Percentiles rank a stretch among this genome's conserved stretches.
Conservation (phyloP, 192 early-diverging fungal genomes). For the Entomortierella chlamydospora region DNA sequence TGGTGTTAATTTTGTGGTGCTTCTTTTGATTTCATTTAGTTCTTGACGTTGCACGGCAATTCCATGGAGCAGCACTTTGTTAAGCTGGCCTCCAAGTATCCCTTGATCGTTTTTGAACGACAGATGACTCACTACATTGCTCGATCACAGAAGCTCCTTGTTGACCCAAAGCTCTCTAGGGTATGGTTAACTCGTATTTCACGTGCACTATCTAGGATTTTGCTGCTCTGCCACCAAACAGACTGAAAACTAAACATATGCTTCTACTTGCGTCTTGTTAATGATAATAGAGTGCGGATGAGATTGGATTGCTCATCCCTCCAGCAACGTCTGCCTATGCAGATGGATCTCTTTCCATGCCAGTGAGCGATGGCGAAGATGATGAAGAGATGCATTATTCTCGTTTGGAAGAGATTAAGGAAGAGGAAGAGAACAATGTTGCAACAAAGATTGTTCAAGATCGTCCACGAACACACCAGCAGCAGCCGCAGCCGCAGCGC, state of each 20-base stretch:
- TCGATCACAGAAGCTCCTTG: constrained; percentile 58
- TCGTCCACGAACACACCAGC: constrained; percentile 13
- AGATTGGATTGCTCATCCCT: constrained; percentile 43
- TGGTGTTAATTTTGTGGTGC: background rate
- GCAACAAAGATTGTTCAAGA: background rate
- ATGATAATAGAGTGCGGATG: constrained; percentile 17
- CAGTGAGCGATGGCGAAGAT: constrained; percentile 62
- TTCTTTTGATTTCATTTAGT: constrained; percentile 21
- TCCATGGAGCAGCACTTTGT: constrained; percentile 56
- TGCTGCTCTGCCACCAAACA: no score
- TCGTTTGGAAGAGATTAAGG: constrained; percentile 40
- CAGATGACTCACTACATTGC: constrained; percentile 63
- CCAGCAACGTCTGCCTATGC: constrained; percentile 59
- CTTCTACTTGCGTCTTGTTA: background rate
- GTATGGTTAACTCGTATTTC: no score
- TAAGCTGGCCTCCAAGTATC: constrained; percentile 55
- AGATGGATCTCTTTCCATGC: constrained; percentile 65
- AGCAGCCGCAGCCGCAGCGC: constrained; percentile 13
- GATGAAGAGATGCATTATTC: constrained; percentile 21
- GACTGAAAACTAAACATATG: background rate
- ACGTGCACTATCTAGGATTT: no score
- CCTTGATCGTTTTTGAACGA: constrained; percentile 59
- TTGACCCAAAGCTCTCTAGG: constrained; percentile 57
- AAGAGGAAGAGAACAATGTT: constrained; percentile 20
- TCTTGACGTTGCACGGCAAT: constrained; percentile 36